Base-by-base conservation (phyloP, 108 stramenopile species). In the Skeletonema grethae region DNA sequence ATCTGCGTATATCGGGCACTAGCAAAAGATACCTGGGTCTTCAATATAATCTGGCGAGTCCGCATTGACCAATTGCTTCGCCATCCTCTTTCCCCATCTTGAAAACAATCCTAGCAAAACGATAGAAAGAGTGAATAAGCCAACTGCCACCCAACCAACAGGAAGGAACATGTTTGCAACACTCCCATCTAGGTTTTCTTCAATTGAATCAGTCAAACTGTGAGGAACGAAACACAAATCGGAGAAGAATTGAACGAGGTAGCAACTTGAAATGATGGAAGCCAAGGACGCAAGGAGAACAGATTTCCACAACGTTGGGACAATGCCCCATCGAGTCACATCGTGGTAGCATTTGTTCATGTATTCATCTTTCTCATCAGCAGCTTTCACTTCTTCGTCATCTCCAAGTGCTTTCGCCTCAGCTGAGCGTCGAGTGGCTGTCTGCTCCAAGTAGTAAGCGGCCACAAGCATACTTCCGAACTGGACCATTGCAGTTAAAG, bases 201-300 rank as follows among this genome's bases (percentile, higher is more conserved):
- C 63, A 29, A 83, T 65, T 4, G 82, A 77, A 57, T 86, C 79
- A 28, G 85, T 86, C 43, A 86, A 62, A 41, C 65, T 48, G 63
- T 86, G 80, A 11, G 77, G 71, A 25, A 67, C 79, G 43, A 86
- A 86, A 43, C 85, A 83, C 11, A 60, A 22, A 12, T 63, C 55
- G 8, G 75, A 30, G 61, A 86, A 86, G 55, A 86, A 65, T 65
- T 86, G 85, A 30, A 86, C 85, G 73, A 85, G 66, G 67, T 83
- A 86, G 57, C 85, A 86, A 31, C 74, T 72, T 35, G 73, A 57
- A 35, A 76, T 81, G 59, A 86, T 83, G 43, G 48, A 67, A 5
- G 46, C 63, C 11, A 86, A 15, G 10, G 81, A 65, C 15, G 20
- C 16, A 16, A 57, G 25, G 7, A 86, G 58, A 32, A 68, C 48